Evolutionary conservation across 805 yeast species (phyloP).

Genomic region (Tetrapisispora taiwanensis): DNA sequence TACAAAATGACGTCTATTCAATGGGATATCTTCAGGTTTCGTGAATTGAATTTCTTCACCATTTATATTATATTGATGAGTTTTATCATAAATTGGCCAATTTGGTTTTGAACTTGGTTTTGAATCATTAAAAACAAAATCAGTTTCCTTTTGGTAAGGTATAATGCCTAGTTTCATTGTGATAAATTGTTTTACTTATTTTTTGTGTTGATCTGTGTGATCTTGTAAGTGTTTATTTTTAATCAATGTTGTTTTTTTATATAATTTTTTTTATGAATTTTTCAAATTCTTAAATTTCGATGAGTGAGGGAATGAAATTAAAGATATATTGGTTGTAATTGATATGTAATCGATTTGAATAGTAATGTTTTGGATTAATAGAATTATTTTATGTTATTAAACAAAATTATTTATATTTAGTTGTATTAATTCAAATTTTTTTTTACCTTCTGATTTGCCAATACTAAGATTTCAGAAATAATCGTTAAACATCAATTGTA

Average conservation of each 20-base stretch:
- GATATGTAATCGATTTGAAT: too few species aligned
- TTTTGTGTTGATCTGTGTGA: too few species aligned
- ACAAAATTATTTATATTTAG: too few species aligned
- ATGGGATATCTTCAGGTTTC: constrained; percentile 63
- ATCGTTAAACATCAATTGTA: too few species aligned
- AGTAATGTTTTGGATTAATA: too few species aligned
- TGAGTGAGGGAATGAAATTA: not conserved
- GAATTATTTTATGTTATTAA: too few species aligned
- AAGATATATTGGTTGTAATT: not conserved
- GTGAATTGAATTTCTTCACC: constrained; percentile 8
- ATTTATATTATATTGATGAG: constrained; percentile 7
- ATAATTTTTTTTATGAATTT: too few species aligned
- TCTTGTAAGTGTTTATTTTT: too few species aligned
- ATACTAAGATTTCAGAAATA: too few species aligned
- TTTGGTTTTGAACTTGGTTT: constrained; percentile 11
- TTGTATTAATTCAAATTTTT: too few species aligned
- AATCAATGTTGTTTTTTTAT: too few species aligned
- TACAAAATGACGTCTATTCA: constrained; percentile 69
- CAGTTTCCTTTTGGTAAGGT: constrained; percentile 21
- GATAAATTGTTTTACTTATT: not conserved
- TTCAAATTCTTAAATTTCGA: not conserved
- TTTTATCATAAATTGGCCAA: constrained; percentile 15
- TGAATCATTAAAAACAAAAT: constrained; percentile 12
- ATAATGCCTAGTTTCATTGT: constrained; percentile 23
- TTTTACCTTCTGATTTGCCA: too few species aligned